A percentile compares a stretch with the other conserved stretches of the same genome.
phyloP scores from a whole-genome alignment of 768 basidiomycete species.

The Strobilomyces echinocephalus region DNA sequence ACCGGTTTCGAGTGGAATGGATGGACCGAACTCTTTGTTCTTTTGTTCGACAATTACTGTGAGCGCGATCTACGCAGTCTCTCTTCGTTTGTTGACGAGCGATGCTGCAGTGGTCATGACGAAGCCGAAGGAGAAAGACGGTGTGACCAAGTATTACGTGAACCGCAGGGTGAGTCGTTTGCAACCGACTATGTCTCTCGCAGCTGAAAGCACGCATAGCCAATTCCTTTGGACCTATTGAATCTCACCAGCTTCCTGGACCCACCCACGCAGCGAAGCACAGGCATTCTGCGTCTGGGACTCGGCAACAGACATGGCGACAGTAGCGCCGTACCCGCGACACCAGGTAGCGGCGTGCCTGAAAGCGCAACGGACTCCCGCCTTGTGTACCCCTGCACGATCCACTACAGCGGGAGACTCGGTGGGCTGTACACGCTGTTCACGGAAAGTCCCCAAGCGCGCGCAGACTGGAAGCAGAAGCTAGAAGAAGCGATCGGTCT shows the following conservation, averaged over 20 bases:
- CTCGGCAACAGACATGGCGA: conserved; percentile 39
- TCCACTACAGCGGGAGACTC: conserved; percentile 83
- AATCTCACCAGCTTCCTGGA: conserved; percentile 82
- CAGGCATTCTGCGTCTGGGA: conserved; percentile 62
- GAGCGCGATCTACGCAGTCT: conserved; percentile 22
- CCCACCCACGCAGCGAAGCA: conserved; percentile 66
- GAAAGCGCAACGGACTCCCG: conserved; percentile 58
- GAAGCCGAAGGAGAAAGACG: conserved; percentile 76
- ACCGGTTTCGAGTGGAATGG: conserved; percentile 83
- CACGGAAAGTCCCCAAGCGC: conserved; percentile 71
- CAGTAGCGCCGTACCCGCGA: conserved; percentile 18
- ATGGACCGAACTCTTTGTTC: conserved; percentile 85
- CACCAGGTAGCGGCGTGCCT: conserved; percentile 29
- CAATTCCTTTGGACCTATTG: conserved; percentile 88
- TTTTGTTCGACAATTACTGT: conserved; percentile 96
- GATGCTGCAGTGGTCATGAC: conserved; percentile 75
- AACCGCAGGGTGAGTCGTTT: conserved; percentile 61
- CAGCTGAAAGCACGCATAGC: conserved; percentile 41
- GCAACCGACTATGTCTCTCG: not conserved
- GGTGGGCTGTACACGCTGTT: conserved; percentile 86
- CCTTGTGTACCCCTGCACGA: conserved; percentile 79
- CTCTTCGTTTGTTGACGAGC: conserved; percentile 8
- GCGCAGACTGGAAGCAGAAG: conserved; percentile 86
- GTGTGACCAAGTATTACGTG: conserved; percentile 70
- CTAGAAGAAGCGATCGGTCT: conserved; percentile 84